Conservation (phyloP, 2,329 filamentous ascomycete genomes). For the Leptographium wingfieldii region DNA sequence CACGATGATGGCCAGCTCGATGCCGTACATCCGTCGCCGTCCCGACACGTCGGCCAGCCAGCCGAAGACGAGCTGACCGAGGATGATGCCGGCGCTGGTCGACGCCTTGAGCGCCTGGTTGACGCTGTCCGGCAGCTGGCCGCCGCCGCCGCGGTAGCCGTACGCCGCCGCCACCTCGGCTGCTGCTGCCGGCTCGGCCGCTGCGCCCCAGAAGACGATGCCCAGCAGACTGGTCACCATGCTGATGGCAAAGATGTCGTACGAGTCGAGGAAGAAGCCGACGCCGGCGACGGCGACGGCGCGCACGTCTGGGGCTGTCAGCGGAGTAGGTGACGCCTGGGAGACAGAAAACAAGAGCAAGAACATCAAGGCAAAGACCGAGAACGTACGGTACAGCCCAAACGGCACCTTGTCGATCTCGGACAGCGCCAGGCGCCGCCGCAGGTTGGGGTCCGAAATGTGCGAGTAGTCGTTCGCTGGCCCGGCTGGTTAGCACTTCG, state of each 20-base stretch:
- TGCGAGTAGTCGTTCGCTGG: slow-evolving; percentile 33
- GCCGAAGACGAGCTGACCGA: slow-evolving; percentile 68
- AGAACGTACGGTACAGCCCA: slow-evolving; percentile 48
- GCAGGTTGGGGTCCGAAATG: slow-evolving; percentile 61
- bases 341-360: background rate
- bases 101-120: slow-evolving; percentile 72
- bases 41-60: slow-evolving; percentile 65
- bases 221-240: slow-evolving; percentile 60
- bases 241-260: slow-evolving; percentile 72
- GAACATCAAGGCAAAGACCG: background rate
- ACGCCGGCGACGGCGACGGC: slow-evolving; percentile 65
- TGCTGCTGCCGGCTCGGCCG: slow-evolving; percentile 21
- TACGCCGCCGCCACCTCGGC: slow-evolving; percentile 22
- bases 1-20: slow-evolving; percentile 62
- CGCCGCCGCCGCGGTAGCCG: slow-evolving; percentile 37
- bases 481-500: background rate
- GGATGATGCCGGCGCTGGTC: slow-evolving; percentile 64
- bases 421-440: slow-evolving; percentile 60
- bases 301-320: slow-evolving; percentile 39
- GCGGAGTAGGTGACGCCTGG: background rate
- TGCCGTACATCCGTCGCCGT: slow-evolving; percentile 70
- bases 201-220: slow-evolving; percentile 57
- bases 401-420: slow-evolving; percentile 72
- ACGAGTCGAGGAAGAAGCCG: slow-evolving; percentile 75
- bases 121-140: slow-evolving; percentile 47